Conservation (phyloP, 331 rosid species). For the Acacia concinna region DNA sequence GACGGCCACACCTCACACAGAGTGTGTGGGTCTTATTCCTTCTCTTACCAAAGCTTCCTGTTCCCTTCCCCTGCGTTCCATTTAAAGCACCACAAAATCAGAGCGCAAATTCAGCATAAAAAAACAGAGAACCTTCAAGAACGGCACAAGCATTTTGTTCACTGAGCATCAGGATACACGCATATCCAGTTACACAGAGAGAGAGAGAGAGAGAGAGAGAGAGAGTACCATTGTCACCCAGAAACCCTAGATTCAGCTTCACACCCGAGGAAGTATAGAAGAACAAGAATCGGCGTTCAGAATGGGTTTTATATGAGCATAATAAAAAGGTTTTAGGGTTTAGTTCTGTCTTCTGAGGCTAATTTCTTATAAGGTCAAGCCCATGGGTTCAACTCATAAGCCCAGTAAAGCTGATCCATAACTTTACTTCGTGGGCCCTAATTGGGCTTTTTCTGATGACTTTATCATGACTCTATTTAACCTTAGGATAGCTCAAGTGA, state of each 20-base stretch:
- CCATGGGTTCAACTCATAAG: not conserved
- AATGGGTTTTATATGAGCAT: slow-evolving; percentile 23
- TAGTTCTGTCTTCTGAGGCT: not conserved
- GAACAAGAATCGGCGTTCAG: slow-evolving; percentile 7
- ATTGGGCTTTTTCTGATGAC: not conserved
- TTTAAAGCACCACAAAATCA: not conserved
- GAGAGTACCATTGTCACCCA: slow-evolving; percentile 48
- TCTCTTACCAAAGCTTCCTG: slow-evolving; percentile 95
- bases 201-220: not conserved
- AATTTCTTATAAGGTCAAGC: not conserved
- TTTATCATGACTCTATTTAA: no score
- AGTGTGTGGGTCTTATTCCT: slow-evolving; percentile 99
- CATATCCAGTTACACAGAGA: not conserved
- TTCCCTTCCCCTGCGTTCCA: slow-evolving; percentile 81
- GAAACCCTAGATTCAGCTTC: slow-evolving; percentile 42
- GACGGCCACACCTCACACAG: slow-evolving; percentile 97
- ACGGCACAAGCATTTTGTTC: not conserved
- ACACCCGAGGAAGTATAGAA: not conserved
- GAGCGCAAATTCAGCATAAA: not conserved
- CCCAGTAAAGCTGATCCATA: not conserved
- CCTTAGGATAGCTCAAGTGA: not conserved
- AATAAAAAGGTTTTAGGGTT: not conserved
- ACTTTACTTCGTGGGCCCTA: not conserved
- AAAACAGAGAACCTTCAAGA: not conserved
- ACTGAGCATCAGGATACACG: not conserved